Conservation (phyloP, 495 filamentous ascomycete species). For the Hypoxylon trugodes region DNA sequence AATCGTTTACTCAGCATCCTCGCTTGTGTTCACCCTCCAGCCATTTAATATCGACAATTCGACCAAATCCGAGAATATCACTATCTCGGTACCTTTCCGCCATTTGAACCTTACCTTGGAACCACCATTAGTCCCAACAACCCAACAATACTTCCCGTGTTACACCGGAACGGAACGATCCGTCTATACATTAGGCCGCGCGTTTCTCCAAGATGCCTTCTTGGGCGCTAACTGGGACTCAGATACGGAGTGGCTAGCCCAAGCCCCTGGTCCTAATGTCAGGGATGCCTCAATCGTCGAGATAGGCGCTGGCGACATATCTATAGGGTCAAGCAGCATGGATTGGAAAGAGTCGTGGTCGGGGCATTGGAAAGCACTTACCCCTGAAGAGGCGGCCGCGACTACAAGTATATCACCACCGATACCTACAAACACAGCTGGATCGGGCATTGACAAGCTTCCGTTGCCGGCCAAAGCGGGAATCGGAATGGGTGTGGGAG, state of each 20-base stretch:
- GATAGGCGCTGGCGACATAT: background rate
- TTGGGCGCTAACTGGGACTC: background rate
- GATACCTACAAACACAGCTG: background rate
- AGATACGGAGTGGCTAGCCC: background rate
- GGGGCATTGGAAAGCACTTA: background rate
- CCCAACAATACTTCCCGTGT: background rate
- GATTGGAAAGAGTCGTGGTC: background rate
- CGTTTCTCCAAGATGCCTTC: background rate
- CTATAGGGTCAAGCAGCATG: background rate
- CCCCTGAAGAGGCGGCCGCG: background rate
- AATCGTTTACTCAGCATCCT: background rate
- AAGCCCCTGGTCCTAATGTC: background rate
- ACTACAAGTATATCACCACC: background rate
- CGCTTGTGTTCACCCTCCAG: background rate
- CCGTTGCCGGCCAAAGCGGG: too few species aligned
- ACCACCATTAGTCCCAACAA: background rate
- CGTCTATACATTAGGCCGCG: background rate
- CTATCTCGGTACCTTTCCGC: background rate
- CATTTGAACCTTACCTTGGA: background rate
- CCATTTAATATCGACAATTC: too few species aligned
- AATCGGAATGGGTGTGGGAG: too few species aligned
- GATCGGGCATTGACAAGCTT: too few species aligned
- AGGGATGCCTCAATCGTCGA: background rate
- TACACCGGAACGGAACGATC: background rate
- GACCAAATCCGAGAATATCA: background rate